Evolutionary conservation across 371 early-diverging fungal species (phyloP).

Genomic region (Phascolomyces articulosus): DNA sequence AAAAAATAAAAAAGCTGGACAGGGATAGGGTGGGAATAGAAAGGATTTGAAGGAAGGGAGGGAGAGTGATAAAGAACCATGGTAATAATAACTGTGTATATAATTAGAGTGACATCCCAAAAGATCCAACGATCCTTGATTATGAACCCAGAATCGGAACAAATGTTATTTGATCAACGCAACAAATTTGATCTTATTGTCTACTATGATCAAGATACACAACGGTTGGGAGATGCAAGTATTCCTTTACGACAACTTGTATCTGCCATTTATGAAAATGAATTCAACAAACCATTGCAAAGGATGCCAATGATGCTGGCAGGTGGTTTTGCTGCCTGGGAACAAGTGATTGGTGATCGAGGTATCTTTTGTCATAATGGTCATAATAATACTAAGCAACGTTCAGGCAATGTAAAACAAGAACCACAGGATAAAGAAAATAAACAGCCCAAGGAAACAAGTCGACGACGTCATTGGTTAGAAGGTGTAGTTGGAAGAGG

Average conservation of each 20-base stretch:
- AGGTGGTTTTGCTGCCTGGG: constrained; percentile 84
- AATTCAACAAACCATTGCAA: constrained; percentile 51
- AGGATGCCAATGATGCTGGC: constrained; percentile 67
- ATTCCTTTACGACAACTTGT: constrained; percentile 42
- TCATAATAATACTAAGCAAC: no score
- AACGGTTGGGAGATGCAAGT: constrained; percentile 10
- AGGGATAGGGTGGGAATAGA: no score
- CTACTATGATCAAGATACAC: constrained; percentile 68
- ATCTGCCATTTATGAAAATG: constrained; percentile 63
- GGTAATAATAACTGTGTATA: no score
- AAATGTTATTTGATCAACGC: constrained; percentile 66
- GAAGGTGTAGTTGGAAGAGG: constrained; percentile 20
- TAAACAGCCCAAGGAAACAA: not conserved
- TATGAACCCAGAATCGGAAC: constrained; percentile 51
- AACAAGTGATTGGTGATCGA: constrained; percentile 36
- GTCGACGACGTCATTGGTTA: constrained; percentile 19
- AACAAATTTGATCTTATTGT: constrained; percentile 76
- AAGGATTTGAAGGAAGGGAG: no score
- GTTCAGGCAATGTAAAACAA: no score
- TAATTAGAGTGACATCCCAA: constrained; percentile 43
- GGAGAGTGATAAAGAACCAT: no score
- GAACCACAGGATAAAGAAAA: not conserved
- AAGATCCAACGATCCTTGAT: constrained; percentile 51
- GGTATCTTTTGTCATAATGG: constrained; percentile 33
- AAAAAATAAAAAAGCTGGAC: no score